These are phyloP conservation scores for Colletotrichum sp. DNA, from an alignment of 2,329 filamentous ascomycete genomes.

Conservation along the genomic window DNA sequence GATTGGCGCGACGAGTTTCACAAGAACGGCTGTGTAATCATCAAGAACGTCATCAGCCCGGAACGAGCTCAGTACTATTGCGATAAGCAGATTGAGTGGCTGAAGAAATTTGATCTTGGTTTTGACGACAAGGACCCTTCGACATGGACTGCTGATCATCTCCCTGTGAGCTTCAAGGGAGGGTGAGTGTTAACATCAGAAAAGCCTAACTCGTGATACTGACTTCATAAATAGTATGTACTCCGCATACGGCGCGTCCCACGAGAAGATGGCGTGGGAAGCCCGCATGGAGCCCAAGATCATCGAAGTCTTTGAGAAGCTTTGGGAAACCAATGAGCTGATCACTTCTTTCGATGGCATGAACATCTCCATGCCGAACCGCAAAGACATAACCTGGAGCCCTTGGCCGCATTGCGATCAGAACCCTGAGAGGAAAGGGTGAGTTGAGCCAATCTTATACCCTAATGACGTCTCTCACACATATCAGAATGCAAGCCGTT, in stretches of 20 bases:
- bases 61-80: constrained; percentile 43
- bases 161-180: constrained; percentile 47
- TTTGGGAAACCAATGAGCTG: constrained; percentile 40
- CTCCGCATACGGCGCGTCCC: constrained; percentile 38
- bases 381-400: constrained; percentile 39
- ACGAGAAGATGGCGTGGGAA: constrained; percentile 50
- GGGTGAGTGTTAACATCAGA: constrained; percentile 7
- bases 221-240: constrained; percentile 36
- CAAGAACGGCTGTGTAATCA: constrained; percentile 41
- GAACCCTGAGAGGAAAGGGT: constrained; percentile 42
- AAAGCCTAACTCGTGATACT: not conserved
- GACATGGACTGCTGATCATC: constrained; percentile 47
- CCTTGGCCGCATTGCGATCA: constrained; percentile 53
- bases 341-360: constrained; percentile 34
- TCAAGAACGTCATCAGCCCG: constrained; percentile 41
- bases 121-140: constrained; percentile 40
- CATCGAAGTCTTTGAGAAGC: constrained; percentile 42
- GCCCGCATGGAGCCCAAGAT: constrained; percentile 44
- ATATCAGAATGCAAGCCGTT: constrained; percentile 32
- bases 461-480: not conserved
- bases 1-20: constrained; percentile 51
- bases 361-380: constrained; percentile 46
- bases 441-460: not conserved
- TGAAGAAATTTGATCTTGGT: constrained; percentile 42
- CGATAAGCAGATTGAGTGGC: constrained; percentile 44